Conservation (phyloP, 2,329 filamentous ascomycete genomes). For the Botrytis squamosa region DNA sequence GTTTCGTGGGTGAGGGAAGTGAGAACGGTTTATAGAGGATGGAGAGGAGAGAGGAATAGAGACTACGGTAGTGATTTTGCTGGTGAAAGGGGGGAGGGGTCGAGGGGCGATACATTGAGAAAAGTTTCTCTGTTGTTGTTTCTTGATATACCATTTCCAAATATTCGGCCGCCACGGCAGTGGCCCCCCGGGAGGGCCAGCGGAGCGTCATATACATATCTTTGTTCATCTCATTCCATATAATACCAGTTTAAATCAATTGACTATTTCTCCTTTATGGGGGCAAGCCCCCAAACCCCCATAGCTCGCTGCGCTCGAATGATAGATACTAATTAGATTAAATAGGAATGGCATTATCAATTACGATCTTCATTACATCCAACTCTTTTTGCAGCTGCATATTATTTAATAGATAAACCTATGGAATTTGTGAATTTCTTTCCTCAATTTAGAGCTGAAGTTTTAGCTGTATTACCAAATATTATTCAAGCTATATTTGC, state of each 20-base stretch:
- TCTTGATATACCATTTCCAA: neutral
- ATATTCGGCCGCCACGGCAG: constrained; percentile 12
- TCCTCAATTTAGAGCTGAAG: constrained; percentile 57
- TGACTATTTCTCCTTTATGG: neutral
- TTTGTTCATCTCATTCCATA: neutral
- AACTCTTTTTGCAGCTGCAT: constrained; percentile 76
- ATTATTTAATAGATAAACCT: constrained; percentile 59
- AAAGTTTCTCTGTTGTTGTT: neutral
- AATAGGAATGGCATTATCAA: constrained; percentile 86
- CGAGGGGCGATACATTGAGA: neutral
- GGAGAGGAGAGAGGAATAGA: neutral
- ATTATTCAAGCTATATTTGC: constrained; percentile 75
- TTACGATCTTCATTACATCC: constrained; percentile 91
- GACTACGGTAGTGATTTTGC: neutral
- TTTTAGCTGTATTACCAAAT: constrained; percentile 72
- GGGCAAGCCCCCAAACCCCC: neutral
- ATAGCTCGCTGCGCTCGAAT: neutral
- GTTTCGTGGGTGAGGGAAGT: neutral
- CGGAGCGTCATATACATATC: neutral
- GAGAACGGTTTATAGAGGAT: neutral
- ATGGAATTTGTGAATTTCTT: constrained; percentile 55
- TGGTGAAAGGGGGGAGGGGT: too few species aligned
- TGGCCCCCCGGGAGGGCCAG: constrained; percentile 9
- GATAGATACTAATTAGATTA: constrained; percentile 17
- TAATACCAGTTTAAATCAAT: neutral